phyloP scores from a whole-genome alignment of 768 basidiomycete genomes.

The Clitopilus hobsonii region DNA sequence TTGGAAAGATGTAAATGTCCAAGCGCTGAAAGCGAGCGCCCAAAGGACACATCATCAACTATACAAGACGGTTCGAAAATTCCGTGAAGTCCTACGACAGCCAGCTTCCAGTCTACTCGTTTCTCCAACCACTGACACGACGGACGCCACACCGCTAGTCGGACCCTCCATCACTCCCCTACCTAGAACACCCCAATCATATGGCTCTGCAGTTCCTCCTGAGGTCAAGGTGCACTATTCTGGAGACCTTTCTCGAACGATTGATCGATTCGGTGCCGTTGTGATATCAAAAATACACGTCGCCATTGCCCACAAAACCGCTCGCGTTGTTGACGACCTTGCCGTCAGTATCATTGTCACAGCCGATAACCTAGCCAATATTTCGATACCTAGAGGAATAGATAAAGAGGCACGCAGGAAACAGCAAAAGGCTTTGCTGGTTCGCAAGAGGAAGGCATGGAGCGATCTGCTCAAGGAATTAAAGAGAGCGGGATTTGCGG shows the following conservation, averaged over 20 bases:
- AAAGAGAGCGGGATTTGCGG: slow-evolving; percentile 70
- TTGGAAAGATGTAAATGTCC: slow-evolving; percentile 97
- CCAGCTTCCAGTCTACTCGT: slow-evolving; percentile 46
- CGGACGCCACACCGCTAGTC: slow-evolving; percentile 25
- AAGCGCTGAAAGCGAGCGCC: slow-evolving; percentile 89
- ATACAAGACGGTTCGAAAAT: slow-evolving; percentile 87
- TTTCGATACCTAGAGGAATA: slow-evolving; percentile 35
- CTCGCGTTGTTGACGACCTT: slow-evolving; percentile 46
- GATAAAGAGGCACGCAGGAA: slow-evolving; percentile 51
- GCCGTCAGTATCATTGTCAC: slow-evolving; percentile 62
- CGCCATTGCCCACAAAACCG: slow-evolving; percentile 35
- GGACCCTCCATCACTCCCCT: neutral
- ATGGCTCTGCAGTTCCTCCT: neutral
- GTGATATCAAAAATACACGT: slow-evolving; percentile 36
- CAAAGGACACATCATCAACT: slow-evolving; percentile 86
- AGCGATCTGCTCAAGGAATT: slow-evolving; percentile 88
- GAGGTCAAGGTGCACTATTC: slow-evolving; percentile 32
- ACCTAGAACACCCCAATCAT: neutral
- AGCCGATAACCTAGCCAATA: slow-evolving; percentile 48
- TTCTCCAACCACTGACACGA: slow-evolving; percentile 27
- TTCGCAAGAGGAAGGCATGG: slow-evolving; percentile 86
- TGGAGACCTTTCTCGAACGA: slow-evolving; percentile 42
- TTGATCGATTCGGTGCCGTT: slow-evolving; percentile 42
- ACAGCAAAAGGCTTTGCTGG: slow-evolving; percentile 66
- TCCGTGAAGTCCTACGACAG: slow-evolving; percentile 83